Percentiles rank a stretch among this genome's conserved stretches.
These are phyloP conservation scores for Auricularia heimuer DNA, from an alignment of 768 basidiomycete species.

Conservation along the genomic window DNA sequence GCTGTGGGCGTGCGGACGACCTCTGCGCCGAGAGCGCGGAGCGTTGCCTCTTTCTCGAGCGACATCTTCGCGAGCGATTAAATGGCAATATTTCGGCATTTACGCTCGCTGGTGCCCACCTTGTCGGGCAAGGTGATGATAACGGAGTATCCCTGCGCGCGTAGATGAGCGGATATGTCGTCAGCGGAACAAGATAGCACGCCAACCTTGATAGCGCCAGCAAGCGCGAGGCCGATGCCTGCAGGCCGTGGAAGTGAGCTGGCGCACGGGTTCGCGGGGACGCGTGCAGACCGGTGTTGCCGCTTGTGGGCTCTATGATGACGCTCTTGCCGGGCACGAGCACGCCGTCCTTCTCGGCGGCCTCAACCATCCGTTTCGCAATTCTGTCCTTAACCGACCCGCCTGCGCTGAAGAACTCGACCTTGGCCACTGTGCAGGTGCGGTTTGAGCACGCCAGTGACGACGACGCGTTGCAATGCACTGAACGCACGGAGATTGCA, in stretches of 20 bases:
- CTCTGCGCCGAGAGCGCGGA: constrained; percentile 87
- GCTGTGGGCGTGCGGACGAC: constrained; percentile 90
- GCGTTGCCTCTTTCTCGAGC: constrained; percentile 85
- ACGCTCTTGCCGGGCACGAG: constrained; percentile 82
- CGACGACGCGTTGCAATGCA: not conserved
- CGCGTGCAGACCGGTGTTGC: constrained; percentile 71
- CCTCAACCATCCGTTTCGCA: constrained; percentile 91
- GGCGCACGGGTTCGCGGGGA: not conserved
- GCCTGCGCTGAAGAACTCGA: constrained; percentile 84
- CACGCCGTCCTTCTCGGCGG: constrained; percentile 81
- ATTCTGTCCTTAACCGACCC: constrained; percentile 96
- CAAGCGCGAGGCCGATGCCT: constrained; percentile 92
- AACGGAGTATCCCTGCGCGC: constrained; percentile 80
- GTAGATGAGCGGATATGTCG: constrained; percentile 46
- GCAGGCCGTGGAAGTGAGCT: not conserved
- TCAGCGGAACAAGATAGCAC: constrained; percentile 3
- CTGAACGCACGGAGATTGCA: constrained; percentile 75
- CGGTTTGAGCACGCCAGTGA: not conserved
- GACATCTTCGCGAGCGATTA: not conserved
- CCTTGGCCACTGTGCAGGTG: constrained; percentile 59
- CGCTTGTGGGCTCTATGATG: constrained; percentile 91
- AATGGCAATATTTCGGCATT: not conserved
- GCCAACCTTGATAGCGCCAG: constrained; percentile 85
- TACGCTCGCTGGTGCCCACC: constrained; percentile 8
- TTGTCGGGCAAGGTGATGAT: constrained; percentile 89